Conservation (phyloP, 1,284 basidiomycete species). For the Phellinidium pouzarii region DNA sequence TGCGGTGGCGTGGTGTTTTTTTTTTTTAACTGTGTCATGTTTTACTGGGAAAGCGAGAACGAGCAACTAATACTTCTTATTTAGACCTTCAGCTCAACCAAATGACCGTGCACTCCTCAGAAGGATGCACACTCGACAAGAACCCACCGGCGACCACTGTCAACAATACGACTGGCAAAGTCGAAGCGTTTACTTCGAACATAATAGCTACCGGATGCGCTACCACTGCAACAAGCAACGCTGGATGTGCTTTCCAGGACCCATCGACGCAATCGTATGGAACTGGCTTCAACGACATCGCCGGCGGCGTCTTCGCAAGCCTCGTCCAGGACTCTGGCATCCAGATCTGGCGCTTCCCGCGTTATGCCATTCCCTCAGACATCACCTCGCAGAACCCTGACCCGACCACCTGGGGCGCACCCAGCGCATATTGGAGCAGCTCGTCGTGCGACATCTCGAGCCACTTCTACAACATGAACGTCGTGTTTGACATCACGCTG, state of each 20-base stretch:
- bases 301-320: slow-evolving; percentile 75
- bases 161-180: slow-evolving; percentile 5
- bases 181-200: slow-evolving; percentile 27
- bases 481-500: slow-evolving; percentile 65
- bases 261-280: slow-evolving; percentile 54
- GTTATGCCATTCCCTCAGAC: slow-evolving; percentile 62
- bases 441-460: slow-evolving; percentile 53
- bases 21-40: too few species aligned
- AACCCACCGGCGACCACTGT: slow-evolving; percentile 25
- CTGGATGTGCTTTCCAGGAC: slow-evolving; percentile 63
- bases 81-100: slow-evolving; percentile 41
- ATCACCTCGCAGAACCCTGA: slow-evolving; percentile 50
- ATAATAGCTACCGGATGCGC: slow-evolving; percentile 40
- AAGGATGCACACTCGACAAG: slow-evolving; percentile 48
- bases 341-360: slow-evolving; percentile 72
- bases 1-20: too few species aligned
- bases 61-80: not conserved
- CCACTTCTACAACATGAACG: slow-evolving; percentile 65
- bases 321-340: slow-evolving; percentile 64
- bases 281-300: slow-evolving; percentile 54
- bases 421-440: slow-evolving; percentile 59
- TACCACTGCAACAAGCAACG: slow-evolving; percentile 42
- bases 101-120: slow-evolving; percentile 61
- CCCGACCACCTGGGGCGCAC: slow-evolving; percentile 61
- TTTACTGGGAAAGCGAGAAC: too few species aligned